Base-by-base conservation (phyloP, 2,329 filamentous ascomycete species). In the Botrytis fabae region DNA sequence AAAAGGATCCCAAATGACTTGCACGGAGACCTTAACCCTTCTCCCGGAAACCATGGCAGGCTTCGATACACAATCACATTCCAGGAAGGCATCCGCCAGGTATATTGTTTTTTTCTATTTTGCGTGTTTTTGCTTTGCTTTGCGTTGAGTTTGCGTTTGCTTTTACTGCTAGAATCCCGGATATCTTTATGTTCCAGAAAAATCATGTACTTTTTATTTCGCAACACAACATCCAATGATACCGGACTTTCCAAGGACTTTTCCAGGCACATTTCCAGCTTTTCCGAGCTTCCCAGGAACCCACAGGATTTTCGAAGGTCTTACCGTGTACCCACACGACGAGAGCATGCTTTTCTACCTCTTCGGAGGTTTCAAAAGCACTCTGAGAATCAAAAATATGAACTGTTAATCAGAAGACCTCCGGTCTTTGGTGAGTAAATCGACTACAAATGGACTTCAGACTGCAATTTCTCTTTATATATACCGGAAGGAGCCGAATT, bases 71-170 rank as follows among this genome's bases (percentile, higher is more conserved):
- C 72, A 74, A 66, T 77, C 77, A 64, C 75, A 72, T 70, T 74
- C 78, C 75, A 73, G 79, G 77, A 78, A 79, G 77, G 78, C 76
- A 76, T 60, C 78, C 78, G 76, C 76, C 77, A 80, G 80, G 80
- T 81, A 81, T 79, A 78, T 79, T 79, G 65, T 78, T 77, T 78
- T 75, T 74, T 74, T 66, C 62, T 75, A 71, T 74, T 73, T 57
- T 70, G 59, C 48, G 60, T 61, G 38, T 71, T 77, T 77, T 76
- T 75, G 72, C 42, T 77, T 76, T 75, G 72, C 42, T 70, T 68
- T 74, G 64, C 65, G 48, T 59, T 72, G 48, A 57, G 65, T 57
- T 57, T 57, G 51, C 40, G 73, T 76, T 76, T 75, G 71, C 65
- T 65, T 71, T 65, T 71, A 46, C 44, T 68, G 62, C 48, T 72